Evolutionary conservation across 176 grass and related monocot species (phyloP), one percentile per base, ranked within the genome.

Genomic region (Oryza glumipatula): DNA sequence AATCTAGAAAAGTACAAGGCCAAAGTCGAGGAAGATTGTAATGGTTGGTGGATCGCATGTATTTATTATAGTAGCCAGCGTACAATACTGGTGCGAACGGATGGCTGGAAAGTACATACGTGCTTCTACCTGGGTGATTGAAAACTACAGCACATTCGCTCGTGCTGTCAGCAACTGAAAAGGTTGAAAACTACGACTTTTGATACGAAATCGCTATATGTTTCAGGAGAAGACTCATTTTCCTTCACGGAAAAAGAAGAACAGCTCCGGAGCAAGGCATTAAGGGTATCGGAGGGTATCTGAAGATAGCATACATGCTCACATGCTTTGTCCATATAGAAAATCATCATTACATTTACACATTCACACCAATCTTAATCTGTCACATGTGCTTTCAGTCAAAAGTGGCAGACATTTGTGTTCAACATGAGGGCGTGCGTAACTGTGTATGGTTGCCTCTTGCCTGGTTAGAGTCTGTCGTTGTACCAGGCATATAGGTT

Each of bases 151-250:
- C 64, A 41, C 22, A 6, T 60, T 22, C 24, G 22, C 46, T 56
- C 43, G 8, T 11, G 82, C 33, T 46, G 35, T 45, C 83, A 85
- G 33, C 35, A 38, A 58, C 11, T 58, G 82, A 70, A 85, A 71
- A 63, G 33, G 46, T 22, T 67, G 0, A 0, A 12, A 60, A 36
- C n/a, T 52, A 17, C 49, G 4, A 52, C 15, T 15, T 52, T 17
- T 58, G 6, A n/a, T 58, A 58, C 19, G 54, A 58, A 58, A 58
- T 58, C 19, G 0, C 54, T 21, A 7, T 56, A 41, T 41, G 21
- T 10, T 23, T 63, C 58, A 63, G n/a, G 9, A 8, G 56, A 22
- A 63, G 7, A 63, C 16, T 11, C 54, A n/a, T 22, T 63, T 63
- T 46, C 11, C 49, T 78, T 63, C n/a, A 17, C 33, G 24, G 33